Evolutionary conservation across 192 early-diverging fungal species (phyloP), one percentile per base, ranked within the genome.

Genomic region (Backusella parvicylindrica): DNA sequence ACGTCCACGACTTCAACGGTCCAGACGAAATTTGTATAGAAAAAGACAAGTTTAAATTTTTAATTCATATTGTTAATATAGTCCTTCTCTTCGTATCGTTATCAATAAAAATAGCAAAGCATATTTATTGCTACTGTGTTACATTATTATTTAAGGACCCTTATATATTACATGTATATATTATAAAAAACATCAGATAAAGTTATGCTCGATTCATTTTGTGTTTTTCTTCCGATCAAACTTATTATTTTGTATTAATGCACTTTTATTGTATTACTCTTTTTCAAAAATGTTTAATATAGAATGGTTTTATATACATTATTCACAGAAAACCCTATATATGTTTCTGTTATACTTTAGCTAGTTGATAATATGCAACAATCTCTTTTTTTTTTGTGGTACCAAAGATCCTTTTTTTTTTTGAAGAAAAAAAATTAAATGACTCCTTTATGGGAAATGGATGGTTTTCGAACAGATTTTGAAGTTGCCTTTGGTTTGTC

Each of bases 1-100:
- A 15, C 80, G 90, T 11, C 93, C 93, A 9, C 88, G 91, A 63
- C 83, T 94, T 0, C 89, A 90, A 66, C 86, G 84, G 16, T 16
- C 76, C 16, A 78, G 50, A 43, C 77, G 77, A 26, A 64, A 41
- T 26, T 18, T 72, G 28, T 78, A 78, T 43, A 35, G 77, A 68
- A 78, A 78, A 40, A 28, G 74, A 35, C 30, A 64, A 66, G 32
- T 16, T 43, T 43, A 67, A n/a, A 32, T 18, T 13, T 16, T n/a
- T 38, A 68, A 38, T 35, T 11, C 18, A 11, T 35, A 9, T 1
- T 36, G 2, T 8, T 67, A 8, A 5, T 31, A 11, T 12, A 15
- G 23, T 9, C 16, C 7, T 67, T 0, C 30, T 21, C 30, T 67
- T 23, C 21, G 23, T 68, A 40, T 33, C 1, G n/a, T 33, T 3